Evolutionary conservation across 345 rosid genomes (phyloP), one percentile per base, ranked within the genome.

Genomic region (Aquilaria yunnanensis): DNA sequence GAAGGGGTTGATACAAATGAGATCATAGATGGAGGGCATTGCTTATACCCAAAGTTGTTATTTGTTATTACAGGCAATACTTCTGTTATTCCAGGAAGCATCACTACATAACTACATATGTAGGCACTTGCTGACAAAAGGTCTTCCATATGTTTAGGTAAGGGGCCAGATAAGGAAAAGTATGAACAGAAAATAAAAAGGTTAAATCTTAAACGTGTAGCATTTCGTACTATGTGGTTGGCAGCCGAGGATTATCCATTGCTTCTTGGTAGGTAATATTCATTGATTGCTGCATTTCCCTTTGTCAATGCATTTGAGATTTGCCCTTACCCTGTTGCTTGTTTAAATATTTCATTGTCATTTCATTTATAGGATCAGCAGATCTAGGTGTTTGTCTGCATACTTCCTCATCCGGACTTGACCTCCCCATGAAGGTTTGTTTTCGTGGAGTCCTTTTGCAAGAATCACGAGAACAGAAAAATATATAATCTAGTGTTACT

Each of bases 301-400:
- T 46, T 54, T 12, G 6, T 48, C 29, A 37, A 37, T 2, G 43
- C 43, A 37, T 37, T 37, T 37, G 43, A 37, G 7, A 37, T 2
- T 37, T 37, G 2, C 8, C 43, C 43, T 37, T 37, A 37, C 43
- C 9, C 34, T 23, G 47, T 1, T 0, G 23, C 45, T 62, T 46
- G 30, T 63, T 45, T 56, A 29, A 32, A 57, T 54, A 33, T 10
- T 32, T 14, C 51, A 51, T 67, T 53, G 68, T 49, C 62, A 23
- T 10, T 56, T 61, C 47, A 29, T 57, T 66, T 66, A 61, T 78
- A 84, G 94, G 94, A 48, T 85, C 96, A 16, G 93, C 96, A 37
- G 97, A 94, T 75, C 85, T 94, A 34, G 97, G 97, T 65, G 96
- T 94, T 66, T 90, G 99, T 75, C 78, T 94, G 74, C 97, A 94